These are phyloP conservation scores for Pisolithus thermaeus DNA, from an alignment of 1,284 basidiomycete genomes.

Conservation along the genomic window DNA sequence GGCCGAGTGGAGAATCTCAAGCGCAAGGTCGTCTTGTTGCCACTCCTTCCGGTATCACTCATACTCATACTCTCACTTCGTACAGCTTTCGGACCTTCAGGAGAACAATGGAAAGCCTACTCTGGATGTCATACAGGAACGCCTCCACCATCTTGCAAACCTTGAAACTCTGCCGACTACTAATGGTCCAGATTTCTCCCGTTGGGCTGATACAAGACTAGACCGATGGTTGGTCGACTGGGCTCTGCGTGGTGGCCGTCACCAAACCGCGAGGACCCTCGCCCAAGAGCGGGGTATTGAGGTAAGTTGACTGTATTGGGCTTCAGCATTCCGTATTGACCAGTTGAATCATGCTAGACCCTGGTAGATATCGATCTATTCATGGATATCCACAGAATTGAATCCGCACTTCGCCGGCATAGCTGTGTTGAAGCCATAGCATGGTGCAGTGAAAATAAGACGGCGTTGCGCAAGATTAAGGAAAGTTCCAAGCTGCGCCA, in stretches of 20 bases:
- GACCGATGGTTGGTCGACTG: conserved; percentile 94
- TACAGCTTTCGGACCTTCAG: conserved; percentile 66
- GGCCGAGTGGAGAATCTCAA: conserved; percentile 70
- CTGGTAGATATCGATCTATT: conserved; percentile 92
- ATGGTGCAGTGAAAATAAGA: conserved; percentile 97
- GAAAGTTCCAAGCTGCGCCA: conserved; percentile 36
- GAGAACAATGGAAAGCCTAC: conserved; percentile 60
- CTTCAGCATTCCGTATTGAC: conserved; percentile 17
- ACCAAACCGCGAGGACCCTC: conserved; percentile 62
- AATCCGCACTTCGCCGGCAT: conserved; percentile 68
- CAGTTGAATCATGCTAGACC: conserved; percentile 39
- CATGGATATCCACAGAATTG: conserved; percentile 81
- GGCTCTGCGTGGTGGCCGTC: conserved; percentile 72
- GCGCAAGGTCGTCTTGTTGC: conserved; percentile 55
- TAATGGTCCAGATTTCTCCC: conserved; percentile 53
- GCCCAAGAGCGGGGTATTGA: conserved; percentile 69
- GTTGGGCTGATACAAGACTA: conserved; percentile 77
- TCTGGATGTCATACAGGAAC: conserved; percentile 65
- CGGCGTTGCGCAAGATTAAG: conserved; percentile 85
- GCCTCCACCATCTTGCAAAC: conserved; percentile 60
- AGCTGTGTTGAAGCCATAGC: conserved; percentile 84
- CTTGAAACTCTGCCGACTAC: conserved; percentile 52
- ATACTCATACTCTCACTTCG: conserved; percentile 12
- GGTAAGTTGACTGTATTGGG: conserved; percentile 35
- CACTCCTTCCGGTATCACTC: conserved; percentile 5